phyloP scores from a whole-genome alignment of 2,329 filamentous ascomycete species.

The Neopestalotiopsis clavispora region DNA sequence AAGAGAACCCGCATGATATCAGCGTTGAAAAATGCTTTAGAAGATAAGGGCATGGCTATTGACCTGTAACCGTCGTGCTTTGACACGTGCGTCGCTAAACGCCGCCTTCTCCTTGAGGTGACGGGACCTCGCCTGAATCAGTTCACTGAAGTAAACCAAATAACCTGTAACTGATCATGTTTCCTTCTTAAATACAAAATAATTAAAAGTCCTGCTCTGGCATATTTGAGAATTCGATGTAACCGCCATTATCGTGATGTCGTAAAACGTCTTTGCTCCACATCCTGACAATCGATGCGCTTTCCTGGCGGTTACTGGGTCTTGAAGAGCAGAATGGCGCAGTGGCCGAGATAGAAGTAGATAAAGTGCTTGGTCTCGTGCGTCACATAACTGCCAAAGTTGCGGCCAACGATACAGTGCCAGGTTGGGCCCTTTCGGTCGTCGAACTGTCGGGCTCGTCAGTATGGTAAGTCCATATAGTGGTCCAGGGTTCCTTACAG shows the following conservation, averaged over 20 bases:
- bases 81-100: background rate
- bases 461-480: background rate
- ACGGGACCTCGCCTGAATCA: background rate
- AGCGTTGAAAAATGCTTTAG: background rate
- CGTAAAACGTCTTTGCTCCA: background rate
- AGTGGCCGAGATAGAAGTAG: conserved; percentile 99
- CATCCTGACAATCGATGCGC: background rate
- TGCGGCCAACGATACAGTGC: conserved; percentile 98
- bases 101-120: background rate
- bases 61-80: background rate
- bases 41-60: background rate
- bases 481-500: conserved; percentile 33
- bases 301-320: conserved; percentile 74
- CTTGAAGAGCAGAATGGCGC: conserved; percentile 98
- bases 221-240: background rate
- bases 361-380: conserved; percentile 99
- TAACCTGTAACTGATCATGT: background rate
- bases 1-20: background rate
- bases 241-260: background rate
- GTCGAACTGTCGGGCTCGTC: conserved; percentile 72
- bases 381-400: conserved; percentile 99
- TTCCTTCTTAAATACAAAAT: background rate
- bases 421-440: conserved; percentile 96
- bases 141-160: background rate
- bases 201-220: background rate